Percentiles rank a stretch among this genome's conserved stretches.
Conservation (phyloP, 768 basidiomycete genomes). For the Kwoniella botswanensis region DNA sequence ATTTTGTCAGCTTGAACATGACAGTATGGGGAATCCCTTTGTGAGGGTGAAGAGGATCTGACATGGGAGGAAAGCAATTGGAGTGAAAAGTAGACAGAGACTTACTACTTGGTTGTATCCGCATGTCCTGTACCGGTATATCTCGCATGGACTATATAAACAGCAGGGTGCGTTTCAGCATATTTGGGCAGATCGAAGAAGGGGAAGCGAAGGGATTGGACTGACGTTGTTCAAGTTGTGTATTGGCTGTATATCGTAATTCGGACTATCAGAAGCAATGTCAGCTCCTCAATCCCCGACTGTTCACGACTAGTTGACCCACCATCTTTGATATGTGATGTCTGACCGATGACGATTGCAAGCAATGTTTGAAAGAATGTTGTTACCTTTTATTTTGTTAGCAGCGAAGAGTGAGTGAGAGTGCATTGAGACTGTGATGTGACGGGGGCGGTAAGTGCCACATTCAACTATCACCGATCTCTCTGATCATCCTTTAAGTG, state of each 20-base stretch:
- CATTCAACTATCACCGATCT: conserved; percentile 15
- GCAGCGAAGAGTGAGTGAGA: too few species aligned
- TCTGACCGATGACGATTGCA: not conserved
- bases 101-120: conserved; percentile 93
- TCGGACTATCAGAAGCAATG: conserved; percentile 66
- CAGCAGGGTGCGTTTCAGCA: not conserved
- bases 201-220: conserved; percentile 30
- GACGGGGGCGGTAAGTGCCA: not conserved
- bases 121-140: conserved; percentile 98
- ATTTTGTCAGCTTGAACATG: not conserved
- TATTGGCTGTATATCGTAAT: conserved; percentile 92
- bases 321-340: not conserved
- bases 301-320: not conserved
- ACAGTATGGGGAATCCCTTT: not conserved
- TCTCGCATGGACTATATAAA: conserved; percentile 78
- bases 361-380: too few species aligned
- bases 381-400: not conserved
- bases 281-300: not conserved
- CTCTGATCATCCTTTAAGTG: not conserved
- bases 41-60: conserved; percentile 1
- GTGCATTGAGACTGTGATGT: not conserved
- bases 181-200: conserved; percentile 1
- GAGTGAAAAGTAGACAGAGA: conserved; percentile 16
- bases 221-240: conserved; percentile 91
- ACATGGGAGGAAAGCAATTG: too few species aligned